These are phyloP conservation scores for Phytophthora hybrid DNA, from an alignment of 352 stramenopile genomes.

Conservation along the genomic window DNA sequence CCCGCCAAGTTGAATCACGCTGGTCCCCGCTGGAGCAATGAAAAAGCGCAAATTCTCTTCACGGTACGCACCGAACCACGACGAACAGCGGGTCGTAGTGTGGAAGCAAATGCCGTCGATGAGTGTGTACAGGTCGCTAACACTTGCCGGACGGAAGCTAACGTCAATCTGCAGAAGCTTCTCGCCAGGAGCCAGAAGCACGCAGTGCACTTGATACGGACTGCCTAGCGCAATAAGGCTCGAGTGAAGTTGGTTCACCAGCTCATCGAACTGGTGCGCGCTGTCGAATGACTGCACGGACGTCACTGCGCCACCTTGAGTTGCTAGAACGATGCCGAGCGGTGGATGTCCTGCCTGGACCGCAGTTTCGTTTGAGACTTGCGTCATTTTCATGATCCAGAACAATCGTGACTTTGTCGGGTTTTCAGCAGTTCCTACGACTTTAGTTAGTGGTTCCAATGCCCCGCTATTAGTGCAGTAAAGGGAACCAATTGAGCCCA, in stretches of 20 bases:
- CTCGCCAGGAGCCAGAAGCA: slow-evolving; percentile 44
- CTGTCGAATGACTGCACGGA: slow-evolving; percentile 51
- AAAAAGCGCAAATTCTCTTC: slow-evolving; percentile 55
- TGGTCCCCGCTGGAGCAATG: slow-evolving; percentile 39
- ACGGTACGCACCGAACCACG: slow-evolving; percentile 60
- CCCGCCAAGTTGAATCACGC: slow-evolving; percentile 40
- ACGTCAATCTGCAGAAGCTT: slow-evolving; percentile 60
- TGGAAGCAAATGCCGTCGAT: slow-evolving; percentile 75
- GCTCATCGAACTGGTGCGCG: slow-evolving; percentile 36
- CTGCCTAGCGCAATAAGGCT: slow-evolving; percentile 15
- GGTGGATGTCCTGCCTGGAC: slow-evolving; percentile 2
- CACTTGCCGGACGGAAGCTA: slow-evolving; percentile 33
- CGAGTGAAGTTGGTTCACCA: slow-evolving; percentile 41
- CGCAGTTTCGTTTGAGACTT: slow-evolving; percentile 18
- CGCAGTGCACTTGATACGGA: slow-evolving; percentile 48
- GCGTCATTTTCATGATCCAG: slow-evolving; percentile 28
- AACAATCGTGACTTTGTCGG: slow-evolving; percentile 10
- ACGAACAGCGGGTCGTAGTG: slow-evolving; percentile 59
- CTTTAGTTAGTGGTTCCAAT: not conserved
- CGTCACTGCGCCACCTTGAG: slow-evolving; percentile 28
- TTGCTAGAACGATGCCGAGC: slow-evolving; percentile 37
- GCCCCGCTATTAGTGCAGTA: slow-evolving; percentile 31
- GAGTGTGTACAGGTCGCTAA: slow-evolving; percentile 8
- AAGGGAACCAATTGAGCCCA: slow-evolving; percentile 48
- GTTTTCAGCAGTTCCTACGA: not conserved